These are phyloP conservation scores for Usnea hakonensis DNA, from an alignment of 495 filamentous ascomycete genomes.

Conservation along the genomic window DNA sequence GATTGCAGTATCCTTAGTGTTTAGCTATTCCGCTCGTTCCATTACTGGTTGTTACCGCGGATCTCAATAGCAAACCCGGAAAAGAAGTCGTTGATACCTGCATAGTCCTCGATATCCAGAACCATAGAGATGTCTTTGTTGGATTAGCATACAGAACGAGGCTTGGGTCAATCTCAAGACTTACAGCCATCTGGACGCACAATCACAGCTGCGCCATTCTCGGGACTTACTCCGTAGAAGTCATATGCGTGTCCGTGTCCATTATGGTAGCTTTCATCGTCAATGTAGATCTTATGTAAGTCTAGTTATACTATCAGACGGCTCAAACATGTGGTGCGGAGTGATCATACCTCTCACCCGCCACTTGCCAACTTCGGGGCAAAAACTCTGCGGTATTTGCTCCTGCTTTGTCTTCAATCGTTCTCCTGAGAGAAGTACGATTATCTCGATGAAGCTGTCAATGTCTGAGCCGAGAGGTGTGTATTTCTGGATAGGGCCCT, in stretches of 20 bases:
- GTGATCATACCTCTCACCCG: neutral
- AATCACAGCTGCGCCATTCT: conserved; percentile 2
- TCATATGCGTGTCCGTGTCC: conserved; percentile 4
- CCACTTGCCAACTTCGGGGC: conserved; percentile 4
- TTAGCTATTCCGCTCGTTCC: neutral
- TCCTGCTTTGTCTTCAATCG: conserved; percentile 2
- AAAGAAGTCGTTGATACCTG: neutral
- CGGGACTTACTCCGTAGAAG: neutral
- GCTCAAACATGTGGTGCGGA: neutral
- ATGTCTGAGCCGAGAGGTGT: conserved; percentile 5
- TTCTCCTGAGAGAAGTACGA: conserved; percentile 1
- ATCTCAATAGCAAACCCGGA: neutral
- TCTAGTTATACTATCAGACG: neutral
- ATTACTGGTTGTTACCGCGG: neutral
- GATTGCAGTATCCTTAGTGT: neutral
- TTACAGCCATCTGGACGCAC: conserved; percentile 9
- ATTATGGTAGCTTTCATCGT: conserved; percentile 10
- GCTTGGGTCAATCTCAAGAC: neutral
- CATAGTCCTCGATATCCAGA: conserved; percentile 5
- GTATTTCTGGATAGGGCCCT: neutral
- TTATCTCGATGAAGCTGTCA: conserved; percentile 7
- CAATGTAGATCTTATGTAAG: conserved; percentile 1
- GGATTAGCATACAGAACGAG: neutral
- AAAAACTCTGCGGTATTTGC: neutral
- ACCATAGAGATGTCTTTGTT: neutral